Evolutionary conservation across 2,329 filamentous ascomycete genomes (phyloP), one percentile per base, ranked within the genome.

Genomic region (Coleophoma eucalyptorum): DNA sequence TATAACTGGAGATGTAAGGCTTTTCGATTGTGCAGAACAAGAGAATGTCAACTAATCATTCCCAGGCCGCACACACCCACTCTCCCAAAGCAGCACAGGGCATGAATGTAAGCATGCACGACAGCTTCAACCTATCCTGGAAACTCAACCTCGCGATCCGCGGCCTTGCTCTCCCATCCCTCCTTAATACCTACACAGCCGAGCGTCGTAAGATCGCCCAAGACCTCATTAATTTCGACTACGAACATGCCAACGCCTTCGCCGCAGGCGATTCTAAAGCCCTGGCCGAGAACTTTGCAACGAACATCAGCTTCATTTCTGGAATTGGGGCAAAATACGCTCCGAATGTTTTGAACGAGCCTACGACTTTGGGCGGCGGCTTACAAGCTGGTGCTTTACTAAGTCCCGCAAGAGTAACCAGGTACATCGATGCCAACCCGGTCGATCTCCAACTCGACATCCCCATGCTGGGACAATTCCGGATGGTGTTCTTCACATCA

Each of bases 401-500:
- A 10, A 73, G 72, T 3, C 87, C 87, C 2, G 84, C 84, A 38
- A 87, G 82, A 67, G 86, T 86, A 16, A 87, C 85, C 0, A 79
- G 88, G 26, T 90, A 86, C 63, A 79, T 90, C 47, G 88, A 92
- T 67, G 84, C 87, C 3, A 92, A 91, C 60, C 87, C 87, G 0
- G 81, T 92, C 40, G 84, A 91, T 58, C 72, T 91, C 26, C 86
- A 92, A 64, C 80, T 90, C 5, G 88, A 91, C 61, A 88, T 91
- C 42, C 88, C 88, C 1, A 80, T 90, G 67, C 72, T 91, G 5
- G 84, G 87, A 21, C 88, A 92, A 62, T 92, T 91, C 72, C 79
- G 86, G 45, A 79, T 90, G 43, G 90, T 88, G 65, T 77, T 91
- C 53, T 78, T 92, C 53, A 79, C 83, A 54, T 81, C 80, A 61